Conservation (phyloP, 176 grass and related monocot species). For the Carex kokanica region DNA sequence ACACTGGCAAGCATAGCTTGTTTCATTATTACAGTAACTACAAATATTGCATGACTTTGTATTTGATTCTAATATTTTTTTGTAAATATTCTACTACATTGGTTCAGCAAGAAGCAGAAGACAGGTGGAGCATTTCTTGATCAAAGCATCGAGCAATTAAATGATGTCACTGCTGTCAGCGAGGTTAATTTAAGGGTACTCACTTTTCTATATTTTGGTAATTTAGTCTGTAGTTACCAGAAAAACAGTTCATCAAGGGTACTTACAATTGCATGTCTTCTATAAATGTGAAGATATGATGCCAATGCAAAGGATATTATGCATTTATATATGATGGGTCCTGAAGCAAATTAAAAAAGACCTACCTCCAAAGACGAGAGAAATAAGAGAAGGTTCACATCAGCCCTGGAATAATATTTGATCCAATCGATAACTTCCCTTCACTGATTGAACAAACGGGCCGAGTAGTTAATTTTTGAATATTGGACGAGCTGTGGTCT, state of each 20-base stretch:
- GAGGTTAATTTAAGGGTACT: slow-evolving; percentile 95
- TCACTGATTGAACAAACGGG: too few relatives aligned
- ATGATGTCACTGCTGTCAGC: slow-evolving; percentile 97
- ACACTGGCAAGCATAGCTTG: neutral
- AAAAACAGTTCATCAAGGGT: neutral
- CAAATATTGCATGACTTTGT: neutral
- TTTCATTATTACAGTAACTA: neutral
- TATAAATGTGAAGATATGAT: neutral
- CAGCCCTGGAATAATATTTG: too few relatives aligned
- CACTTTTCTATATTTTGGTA: slow-evolving; percentile 22
- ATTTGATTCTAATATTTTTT: neutral
- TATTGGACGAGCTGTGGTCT: too few relatives aligned
- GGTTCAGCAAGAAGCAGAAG: slow-evolving; percentile 89
- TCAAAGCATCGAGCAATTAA: slow-evolving; percentile 97
- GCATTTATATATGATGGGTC: neutral
- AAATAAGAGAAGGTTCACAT: too few relatives aligned
- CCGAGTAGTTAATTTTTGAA: too few relatives aligned
- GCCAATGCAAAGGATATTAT: neutral
- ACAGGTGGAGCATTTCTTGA: slow-evolving; percentile 67
- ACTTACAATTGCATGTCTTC: neutral
- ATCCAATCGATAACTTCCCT: too few relatives aligned
- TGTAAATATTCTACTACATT: slow-evolving; percentile 19
- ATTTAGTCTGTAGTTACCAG: neutral
- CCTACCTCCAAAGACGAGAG: neutral
- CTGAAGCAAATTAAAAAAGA: neutral